Evolutionary conservation across 2,329 filamentous ascomycete species (phyloP).

Genomic region (Venturia asperata): DNA sequence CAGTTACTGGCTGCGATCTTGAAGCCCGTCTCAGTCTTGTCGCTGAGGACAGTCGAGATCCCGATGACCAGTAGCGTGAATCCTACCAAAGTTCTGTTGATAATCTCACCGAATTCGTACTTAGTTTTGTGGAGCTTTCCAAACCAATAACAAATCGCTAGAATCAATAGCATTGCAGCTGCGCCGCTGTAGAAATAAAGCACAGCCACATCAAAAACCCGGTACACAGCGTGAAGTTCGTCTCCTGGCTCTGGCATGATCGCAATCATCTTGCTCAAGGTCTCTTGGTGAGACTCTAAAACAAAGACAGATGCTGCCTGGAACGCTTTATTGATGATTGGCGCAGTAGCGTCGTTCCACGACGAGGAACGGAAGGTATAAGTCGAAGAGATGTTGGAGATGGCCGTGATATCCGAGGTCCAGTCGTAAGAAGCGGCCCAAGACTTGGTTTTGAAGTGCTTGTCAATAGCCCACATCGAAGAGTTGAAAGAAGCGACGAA

Average conservation of each 20-base stretch:
- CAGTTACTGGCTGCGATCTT: slow-evolving; percentile 25
- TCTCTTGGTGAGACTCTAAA: slow-evolving; percentile 26
- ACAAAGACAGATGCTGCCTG: slow-evolving; percentile 26
- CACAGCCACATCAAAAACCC: slow-evolving; percentile 26
- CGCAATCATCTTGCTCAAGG: slow-evolving; percentile 26
- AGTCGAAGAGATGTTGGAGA: slow-evolving; percentile 23
- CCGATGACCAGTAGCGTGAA: slow-evolving; percentile 25
- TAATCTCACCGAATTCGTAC: slow-evolving; percentile 28
- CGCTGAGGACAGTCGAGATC: slow-evolving; percentile 22
- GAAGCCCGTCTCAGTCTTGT: slow-evolving; percentile 25
- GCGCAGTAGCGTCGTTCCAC: slow-evolving; percentile 25
- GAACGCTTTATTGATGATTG: slow-evolving; percentile 23
- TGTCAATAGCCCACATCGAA: slow-evolving; percentile 24
- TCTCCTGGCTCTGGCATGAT: slow-evolving; percentile 20
- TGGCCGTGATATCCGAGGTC: slow-evolving; percentile 25
- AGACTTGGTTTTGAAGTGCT: slow-evolving; percentile 22
- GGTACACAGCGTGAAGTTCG: slow-evolving; percentile 21
- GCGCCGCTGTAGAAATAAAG: slow-evolving; percentile 27
- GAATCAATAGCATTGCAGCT: slow-evolving; percentile 20
- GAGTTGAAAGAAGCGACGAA: slow-evolving; percentile 23
- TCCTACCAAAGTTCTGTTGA: slow-evolving; percentile 25
- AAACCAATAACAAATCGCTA: slow-evolving; percentile 17
- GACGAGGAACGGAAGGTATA: slow-evolving; percentile 21
- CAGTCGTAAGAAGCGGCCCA: slow-evolving; percentile 26
- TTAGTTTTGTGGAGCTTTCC: slow-evolving; percentile 22